These are phyloP conservation scores for Lycium barbarum DNA, from an alignment of 257 asterid species.

Conservation along the genomic window DNA sequence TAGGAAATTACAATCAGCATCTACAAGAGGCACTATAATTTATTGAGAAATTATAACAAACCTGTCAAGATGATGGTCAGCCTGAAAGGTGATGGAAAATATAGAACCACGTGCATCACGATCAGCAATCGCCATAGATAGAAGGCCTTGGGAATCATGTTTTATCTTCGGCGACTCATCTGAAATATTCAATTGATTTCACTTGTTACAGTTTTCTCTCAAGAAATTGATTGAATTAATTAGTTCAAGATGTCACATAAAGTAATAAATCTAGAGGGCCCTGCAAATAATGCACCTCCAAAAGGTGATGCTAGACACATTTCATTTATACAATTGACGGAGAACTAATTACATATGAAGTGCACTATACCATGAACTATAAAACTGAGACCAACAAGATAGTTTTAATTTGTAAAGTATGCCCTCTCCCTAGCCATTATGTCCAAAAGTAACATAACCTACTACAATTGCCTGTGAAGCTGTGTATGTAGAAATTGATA, in stretches of 20 bases:
- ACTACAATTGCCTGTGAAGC: not conserved
- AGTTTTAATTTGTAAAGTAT: not conserved
- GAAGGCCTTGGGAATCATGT: constrained; percentile 87
- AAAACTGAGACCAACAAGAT: constrained; percentile 7
- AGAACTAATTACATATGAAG: not conserved
- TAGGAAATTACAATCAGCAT: constrained; percentile 20
- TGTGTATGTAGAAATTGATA: not conserved
- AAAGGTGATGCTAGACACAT: constrained; percentile 6
- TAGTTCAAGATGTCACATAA: not conserved
- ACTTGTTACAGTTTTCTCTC: constrained; percentile 32
- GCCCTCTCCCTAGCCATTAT: not conserved
- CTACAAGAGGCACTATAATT: not conserved
- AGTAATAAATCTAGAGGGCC: not conserved
- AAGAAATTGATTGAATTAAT: not conserved
- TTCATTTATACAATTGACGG: not conserved
- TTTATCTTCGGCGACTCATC: constrained; percentile 83
- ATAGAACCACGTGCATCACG: constrained; percentile 89
- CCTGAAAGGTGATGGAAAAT: constrained; percentile 80
- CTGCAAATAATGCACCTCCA: constrained; percentile 17
- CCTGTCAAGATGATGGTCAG: constrained; percentile 97
- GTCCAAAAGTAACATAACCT: not conserved
- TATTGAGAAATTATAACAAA: constrained; percentile 31
- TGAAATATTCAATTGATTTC: constrained; percentile 45
- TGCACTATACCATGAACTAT: not conserved
- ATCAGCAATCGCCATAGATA: constrained; percentile 93